Conservation (phyloP, 2,329 filamentous ascomycete species). For the Fusarium domesticum region DNA sequence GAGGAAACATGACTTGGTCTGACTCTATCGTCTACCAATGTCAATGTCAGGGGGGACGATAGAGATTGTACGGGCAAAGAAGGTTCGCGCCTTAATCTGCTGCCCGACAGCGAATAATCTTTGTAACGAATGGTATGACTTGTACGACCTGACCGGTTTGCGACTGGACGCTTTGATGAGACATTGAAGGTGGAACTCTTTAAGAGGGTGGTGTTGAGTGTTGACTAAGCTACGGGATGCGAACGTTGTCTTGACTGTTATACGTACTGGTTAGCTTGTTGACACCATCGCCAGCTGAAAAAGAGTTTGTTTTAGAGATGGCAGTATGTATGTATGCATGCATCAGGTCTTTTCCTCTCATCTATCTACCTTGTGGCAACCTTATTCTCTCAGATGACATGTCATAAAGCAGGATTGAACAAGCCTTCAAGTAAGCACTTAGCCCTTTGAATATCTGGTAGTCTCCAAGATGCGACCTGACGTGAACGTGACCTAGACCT, state of each 20-base stretch:
- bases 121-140: constrained; percentile 32
- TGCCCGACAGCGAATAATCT: constrained; percentile 32
- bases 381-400: too few relatives aligned
- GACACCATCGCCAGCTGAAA: too few relatives aligned
- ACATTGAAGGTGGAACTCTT: constrained; percentile 2
- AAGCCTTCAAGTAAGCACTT: too few relatives aligned
- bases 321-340: too few relatives aligned
- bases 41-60: constrained; percentile 34
- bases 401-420: too few relatives aligned
- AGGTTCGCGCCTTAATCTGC: constrained; percentile 36
- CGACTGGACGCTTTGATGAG: not conserved
- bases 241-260: not conserved
- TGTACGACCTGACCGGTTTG: constrained; percentile 9
- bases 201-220: not conserved
- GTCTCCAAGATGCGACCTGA: too few relatives aligned
- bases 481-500: too few relatives aligned
- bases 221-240: not conserved
- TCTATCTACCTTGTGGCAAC: too few relatives aligned
- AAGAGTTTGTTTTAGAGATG: too few relatives aligned
- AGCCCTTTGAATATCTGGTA: too few relatives aligned
- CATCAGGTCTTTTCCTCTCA: too few relatives aligned
- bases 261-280: too few relatives aligned
- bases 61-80: constrained; percentile 37
- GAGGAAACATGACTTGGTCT: constrained; percentile 19
- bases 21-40: constrained; percentile 21